Evolutionary conservation across 2,329 filamentous ascomycete species (phyloP).

Genomic region (Trichophyton simii): DNA sequence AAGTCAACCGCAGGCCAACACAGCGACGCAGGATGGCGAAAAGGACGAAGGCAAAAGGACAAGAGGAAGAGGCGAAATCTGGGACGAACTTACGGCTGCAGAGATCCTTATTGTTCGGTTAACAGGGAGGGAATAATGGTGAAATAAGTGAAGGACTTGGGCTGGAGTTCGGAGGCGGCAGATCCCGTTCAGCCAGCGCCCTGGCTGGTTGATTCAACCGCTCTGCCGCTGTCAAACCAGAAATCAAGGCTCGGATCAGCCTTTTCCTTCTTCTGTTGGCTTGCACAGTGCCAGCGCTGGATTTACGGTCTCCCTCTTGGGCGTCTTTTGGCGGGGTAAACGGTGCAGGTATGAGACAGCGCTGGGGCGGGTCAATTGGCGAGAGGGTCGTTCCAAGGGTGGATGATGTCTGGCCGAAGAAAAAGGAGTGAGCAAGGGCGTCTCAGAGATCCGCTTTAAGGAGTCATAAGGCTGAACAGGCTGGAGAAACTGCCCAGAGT

Average conservation of each 20-base stretch:
- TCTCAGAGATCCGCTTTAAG: neutral
- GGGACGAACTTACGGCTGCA: neutral
- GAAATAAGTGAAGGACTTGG: neutral
- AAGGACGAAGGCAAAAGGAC: conserved; percentile 6
- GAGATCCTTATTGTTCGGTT: conserved; percentile 13
- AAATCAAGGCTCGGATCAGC: neutral
- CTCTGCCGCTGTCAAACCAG: neutral
- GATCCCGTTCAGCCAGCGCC: neutral
- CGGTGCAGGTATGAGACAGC: neutral
- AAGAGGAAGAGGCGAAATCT: conserved; percentile 13
- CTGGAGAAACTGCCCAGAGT: neutral
- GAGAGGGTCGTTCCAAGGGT: neutral
- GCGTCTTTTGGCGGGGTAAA: neutral
- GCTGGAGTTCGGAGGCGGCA: neutral
- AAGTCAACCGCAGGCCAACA: neutral
- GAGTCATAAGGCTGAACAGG: neutral
- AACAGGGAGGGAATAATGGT: conserved; percentile 6
- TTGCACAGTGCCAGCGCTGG: neutral
- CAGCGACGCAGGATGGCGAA: conserved; percentile 8
- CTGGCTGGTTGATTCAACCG: neutral
- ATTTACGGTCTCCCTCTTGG: neutral
- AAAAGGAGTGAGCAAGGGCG: neutral
- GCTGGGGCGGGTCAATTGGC: neutral
- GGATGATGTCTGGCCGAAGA: neutral
- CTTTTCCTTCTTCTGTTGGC: neutral